Evolutionary conservation across 805 yeast genomes (phyloP).

Genomic region (Zygotorulaspora sp.): DNA sequence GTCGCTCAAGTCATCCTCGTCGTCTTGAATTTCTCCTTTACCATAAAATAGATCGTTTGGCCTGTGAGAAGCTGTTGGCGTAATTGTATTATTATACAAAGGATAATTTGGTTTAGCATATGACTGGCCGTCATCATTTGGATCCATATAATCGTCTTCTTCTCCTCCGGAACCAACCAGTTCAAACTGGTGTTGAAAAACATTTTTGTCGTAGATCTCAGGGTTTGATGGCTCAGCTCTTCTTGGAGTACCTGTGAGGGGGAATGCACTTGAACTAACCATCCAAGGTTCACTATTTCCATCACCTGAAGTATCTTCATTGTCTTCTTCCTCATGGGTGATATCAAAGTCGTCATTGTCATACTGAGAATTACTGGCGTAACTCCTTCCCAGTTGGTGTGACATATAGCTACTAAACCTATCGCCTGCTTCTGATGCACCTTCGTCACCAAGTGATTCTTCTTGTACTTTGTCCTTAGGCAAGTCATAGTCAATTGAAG

Average conservation of each 20-base stretch:
- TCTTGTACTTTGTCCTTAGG: conserved; percentile 7
- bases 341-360: conserved; percentile 25
- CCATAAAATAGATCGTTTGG: conserved; percentile 20
- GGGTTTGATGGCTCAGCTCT: conserved; percentile 17
- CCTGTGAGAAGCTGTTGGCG: conserved; percentile 19
- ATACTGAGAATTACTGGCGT: conserved; percentile 21
- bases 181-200: conserved; percentile 45
- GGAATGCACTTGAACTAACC: conserved; percentile 15
- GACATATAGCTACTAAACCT: conserved; percentile 31
- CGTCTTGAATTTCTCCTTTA: conserved; percentile 17
- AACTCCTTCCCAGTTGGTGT: conserved; percentile 22
- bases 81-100: conserved; percentile 42
- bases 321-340: conserved; percentile 31
- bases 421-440: conserved; percentile 17
- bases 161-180: conserved; percentile 39
- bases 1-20: conserved; percentile 19
- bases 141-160: conserved; percentile 71
- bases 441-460: conserved; percentile 7
- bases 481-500: conserved; percentile 38
- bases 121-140: conserved; percentile 76
- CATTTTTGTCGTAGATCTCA: conserved; percentile 21
- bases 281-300: conserved; percentile 15
- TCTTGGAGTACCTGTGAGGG: conserved; percentile 13
- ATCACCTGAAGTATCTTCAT: conserved; percentile 21
- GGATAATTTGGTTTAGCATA: conserved; percentile 61